Base-by-base conservation (phyloP, 768 basidiomycete genomes). In the Leccinum truebloodii region DNA sequence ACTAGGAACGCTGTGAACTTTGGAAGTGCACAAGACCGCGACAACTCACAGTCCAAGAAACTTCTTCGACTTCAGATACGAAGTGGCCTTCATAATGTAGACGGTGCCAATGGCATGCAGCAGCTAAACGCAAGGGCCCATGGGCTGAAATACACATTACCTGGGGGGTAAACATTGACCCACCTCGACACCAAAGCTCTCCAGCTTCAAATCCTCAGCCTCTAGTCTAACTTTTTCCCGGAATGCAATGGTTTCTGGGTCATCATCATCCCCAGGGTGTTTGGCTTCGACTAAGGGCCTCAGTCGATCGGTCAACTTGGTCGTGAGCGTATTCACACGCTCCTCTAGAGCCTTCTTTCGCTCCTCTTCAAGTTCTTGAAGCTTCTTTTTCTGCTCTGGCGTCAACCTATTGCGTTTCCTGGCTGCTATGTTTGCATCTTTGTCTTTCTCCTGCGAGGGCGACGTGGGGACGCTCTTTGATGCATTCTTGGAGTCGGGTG, bases 171-270 rank as follows among this genome's bases (percentile, higher is more conserved):
- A 50, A 37, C 1, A 30, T 52, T 12, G 46, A 73, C 83, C 32
- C 66, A 92, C 89, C 86, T 98, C 96, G 24, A 98, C 88, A 52
- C 97, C 97, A 74, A 99, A 99, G 65, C 92, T 95, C 79, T 99
- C 96, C 56, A 98, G 76, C 78, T 98, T 98, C 67, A 99, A 72
- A 77, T 99, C 97, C 58, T 96, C 94, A 1, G 92, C 93, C 74
- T 99, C 97, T 30, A 83, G 78, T 68, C 76, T 81, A 72, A 96
- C 91, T 73, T 81, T 86, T 55, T 81, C 80, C 73, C 92, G 88
- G 69, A 94, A 99, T 16, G 82, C 80, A 53, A 74, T 75, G 12
- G 92, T 94, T 79, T 98, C 97, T 0, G 87, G 78, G 67, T 98
- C 97, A 55, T 85, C 88, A 71, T 82, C 83, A 3, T 80, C 87